Evolutionary conservation across 495 filamentous ascomycete species (phyloP).

Genomic region (Rostrohypoxylon terebratum): DNA sequence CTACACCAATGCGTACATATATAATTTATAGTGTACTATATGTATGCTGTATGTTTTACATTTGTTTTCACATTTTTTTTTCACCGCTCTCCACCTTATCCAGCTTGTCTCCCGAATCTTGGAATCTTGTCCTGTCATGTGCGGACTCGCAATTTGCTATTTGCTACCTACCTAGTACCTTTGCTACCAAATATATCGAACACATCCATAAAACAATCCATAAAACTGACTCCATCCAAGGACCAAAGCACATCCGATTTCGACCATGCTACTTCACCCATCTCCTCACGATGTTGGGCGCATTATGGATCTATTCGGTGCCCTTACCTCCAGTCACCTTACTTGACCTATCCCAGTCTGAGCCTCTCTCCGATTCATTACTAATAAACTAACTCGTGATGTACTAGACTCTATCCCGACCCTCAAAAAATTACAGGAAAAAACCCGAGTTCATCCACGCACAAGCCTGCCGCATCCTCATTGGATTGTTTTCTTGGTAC

Average conservation of each 20-base stretch:
- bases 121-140: neutral
- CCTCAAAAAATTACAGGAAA: conserved; percentile 11
- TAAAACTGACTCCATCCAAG: too few relatives aligned
- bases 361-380: conserved; percentile 41
- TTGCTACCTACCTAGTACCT: too few relatives aligned
- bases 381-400: conserved; percentile 37
- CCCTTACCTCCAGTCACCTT: conserved; percentile 33
- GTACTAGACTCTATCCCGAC: conserved; percentile 29
- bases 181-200: neutral
- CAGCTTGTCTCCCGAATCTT: neutral
- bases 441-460: conserved; percentile 25
- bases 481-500: conserved; percentile 27
- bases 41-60: neutral
- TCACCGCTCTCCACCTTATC: conserved; percentile 16
- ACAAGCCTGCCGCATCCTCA: conserved; percentile 19
- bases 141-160: neutral
- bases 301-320: conserved; percentile 11
- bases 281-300: neutral
- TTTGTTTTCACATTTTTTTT: neutral
- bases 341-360: conserved; percentile 26
- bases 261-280: neutral
- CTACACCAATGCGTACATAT: neutral
- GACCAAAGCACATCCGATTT: neutral
- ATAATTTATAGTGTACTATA: neutral
- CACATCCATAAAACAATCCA: neutral